These are phyloP conservation scores for Hypoxylon subgilvum DNA, from an alignment of 495 filamentous ascomycete species.

Conservation along the genomic window DNA sequence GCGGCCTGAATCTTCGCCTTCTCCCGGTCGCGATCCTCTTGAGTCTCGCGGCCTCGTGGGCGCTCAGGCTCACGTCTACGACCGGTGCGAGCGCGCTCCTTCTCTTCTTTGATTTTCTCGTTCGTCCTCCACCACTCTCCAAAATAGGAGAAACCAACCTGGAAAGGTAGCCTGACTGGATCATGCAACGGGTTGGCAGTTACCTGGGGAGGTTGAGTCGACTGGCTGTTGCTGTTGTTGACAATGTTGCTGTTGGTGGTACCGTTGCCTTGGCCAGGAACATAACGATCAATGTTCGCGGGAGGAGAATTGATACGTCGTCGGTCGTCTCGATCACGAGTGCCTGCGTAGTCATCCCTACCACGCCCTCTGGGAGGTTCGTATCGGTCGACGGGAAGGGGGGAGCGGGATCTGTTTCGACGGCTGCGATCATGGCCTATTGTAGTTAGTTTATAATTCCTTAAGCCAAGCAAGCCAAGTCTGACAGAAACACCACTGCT, in stretches of 20 bases:
- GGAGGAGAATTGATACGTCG: constrained; percentile 65
- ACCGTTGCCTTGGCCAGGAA: constrained; percentile 86
- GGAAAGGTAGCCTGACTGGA: constrained; percentile 83
- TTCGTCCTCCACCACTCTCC: constrained; percentile 95
- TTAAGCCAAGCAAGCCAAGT: background rate
- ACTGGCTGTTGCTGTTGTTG: too few species aligned
- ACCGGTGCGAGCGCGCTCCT: constrained; percentile 76
- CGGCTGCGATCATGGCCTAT: constrained; percentile 50
- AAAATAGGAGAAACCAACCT: constrained; percentile 96
- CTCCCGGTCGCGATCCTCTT: constrained; percentile 87
- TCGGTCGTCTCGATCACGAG: constrained; percentile 61
- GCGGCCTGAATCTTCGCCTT: constrained; percentile 87
- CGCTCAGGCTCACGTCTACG: constrained; percentile 73
- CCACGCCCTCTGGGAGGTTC: constrained; percentile 68
- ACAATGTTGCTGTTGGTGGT: too few species aligned
- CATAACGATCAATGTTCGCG: constrained; percentile 91
- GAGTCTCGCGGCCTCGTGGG: constrained; percentile 74
- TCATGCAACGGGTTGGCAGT: constrained; percentile 77
- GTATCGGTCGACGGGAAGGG: constrained; percentile 71
- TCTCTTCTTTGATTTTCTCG: constrained; percentile 84
- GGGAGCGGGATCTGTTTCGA: constrained; percentile 73
- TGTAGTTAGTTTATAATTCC: constrained; percentile 27
- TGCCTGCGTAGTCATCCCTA: constrained; percentile 71
- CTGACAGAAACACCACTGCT: background rate
- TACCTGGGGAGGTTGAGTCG: constrained; percentile 58